A percentile compares a stretch with the other conserved stretches of the same genome.
These are phyloP conservation scores for Pseudogymnoascus sp. DNA, from an alignment of 2,329 filamentous ascomycete species.

Conservation along the genomic window DNA sequence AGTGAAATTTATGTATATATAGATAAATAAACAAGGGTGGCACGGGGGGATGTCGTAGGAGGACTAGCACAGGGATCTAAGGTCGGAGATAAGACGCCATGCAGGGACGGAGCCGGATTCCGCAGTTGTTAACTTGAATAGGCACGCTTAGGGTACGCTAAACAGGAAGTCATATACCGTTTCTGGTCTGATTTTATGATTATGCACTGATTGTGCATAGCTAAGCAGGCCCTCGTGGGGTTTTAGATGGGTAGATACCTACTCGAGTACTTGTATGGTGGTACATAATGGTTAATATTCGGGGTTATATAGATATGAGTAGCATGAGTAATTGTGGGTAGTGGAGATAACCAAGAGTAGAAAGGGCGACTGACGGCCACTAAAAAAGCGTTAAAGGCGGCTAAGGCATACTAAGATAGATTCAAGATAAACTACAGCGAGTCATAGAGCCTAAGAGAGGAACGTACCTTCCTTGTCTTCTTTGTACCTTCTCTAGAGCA, in stretches of 20 bases:
- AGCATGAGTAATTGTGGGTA: neutral
- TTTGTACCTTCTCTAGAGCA: neutral
- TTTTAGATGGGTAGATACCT: neutral
- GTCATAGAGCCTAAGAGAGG: neutral
- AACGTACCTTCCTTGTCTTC: neutral
- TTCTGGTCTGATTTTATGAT: neutral
- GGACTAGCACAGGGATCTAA: conserved; percentile 14
- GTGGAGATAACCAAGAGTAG: neutral
- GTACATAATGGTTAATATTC: neutral
- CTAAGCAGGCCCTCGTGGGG: neutral
- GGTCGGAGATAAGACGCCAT: conserved; percentile 4
- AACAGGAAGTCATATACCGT: neutral
- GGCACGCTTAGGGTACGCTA: neutral
- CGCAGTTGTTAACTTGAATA: neutral
- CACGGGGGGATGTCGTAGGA: conserved; percentile 21
- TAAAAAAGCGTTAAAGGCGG: neutral
- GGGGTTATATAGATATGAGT: neutral
- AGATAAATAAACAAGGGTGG: conserved; percentile 15
- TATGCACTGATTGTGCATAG: neutral
- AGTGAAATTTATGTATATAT: neutral
- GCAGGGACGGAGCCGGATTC: conserved; percentile 1
- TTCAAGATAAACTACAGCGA: neutral
- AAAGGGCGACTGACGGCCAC: neutral
- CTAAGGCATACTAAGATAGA: neutral
- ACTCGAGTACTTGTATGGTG: too few relatives aligned